Conservation (phyloP, 2,329 filamentous ascomycete genomes). For the Periconia macrospinosa region DNA sequence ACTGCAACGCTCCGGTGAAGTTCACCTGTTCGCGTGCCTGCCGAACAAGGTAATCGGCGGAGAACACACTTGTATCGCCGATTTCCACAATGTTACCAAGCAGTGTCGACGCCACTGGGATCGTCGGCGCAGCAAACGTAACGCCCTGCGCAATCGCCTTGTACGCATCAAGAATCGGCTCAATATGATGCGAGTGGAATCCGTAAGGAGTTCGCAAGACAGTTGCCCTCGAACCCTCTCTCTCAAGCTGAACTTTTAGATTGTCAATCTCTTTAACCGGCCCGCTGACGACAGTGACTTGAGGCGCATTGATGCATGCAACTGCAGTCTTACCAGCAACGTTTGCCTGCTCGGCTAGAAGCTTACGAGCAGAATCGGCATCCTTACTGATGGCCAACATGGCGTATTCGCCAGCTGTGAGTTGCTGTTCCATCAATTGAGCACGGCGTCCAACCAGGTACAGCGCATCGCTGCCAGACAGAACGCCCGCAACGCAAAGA, state of each 20-base stretch:
- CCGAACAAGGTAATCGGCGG: conserved; percentile 3
- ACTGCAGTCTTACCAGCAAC: neutral
- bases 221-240: neutral
- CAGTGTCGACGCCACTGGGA: conserved; percentile 30
- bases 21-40: conserved; percentile 45
- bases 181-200: conserved; percentile 26
- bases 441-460: conserved; percentile 32
- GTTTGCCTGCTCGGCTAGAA: neutral
- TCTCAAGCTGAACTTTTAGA: neutral
- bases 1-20: conserved; percentile 50
- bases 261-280: conserved; percentile 7
- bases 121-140: conserved; percentile 1
- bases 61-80: conserved; percentile 41
- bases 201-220: conserved; percentile 3
- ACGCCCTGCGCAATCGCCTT: conserved; percentile 31
- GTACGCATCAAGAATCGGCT: conserved; percentile 47
- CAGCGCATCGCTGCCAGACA: conserved; percentile 34
- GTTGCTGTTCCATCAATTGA: conserved; percentile 19
- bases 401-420: conserved; percentile 21
- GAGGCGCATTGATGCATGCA: conserved; percentile 30
- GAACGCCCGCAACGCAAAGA: conserved; percentile 35
- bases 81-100: conserved; percentile 27
- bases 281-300: conserved; percentile 26
- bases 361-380: neutral
- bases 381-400: conserved; percentile 26